Conservation (phyloP, 805 yeast species). For the Kodamaea fukazawae region DNA sequence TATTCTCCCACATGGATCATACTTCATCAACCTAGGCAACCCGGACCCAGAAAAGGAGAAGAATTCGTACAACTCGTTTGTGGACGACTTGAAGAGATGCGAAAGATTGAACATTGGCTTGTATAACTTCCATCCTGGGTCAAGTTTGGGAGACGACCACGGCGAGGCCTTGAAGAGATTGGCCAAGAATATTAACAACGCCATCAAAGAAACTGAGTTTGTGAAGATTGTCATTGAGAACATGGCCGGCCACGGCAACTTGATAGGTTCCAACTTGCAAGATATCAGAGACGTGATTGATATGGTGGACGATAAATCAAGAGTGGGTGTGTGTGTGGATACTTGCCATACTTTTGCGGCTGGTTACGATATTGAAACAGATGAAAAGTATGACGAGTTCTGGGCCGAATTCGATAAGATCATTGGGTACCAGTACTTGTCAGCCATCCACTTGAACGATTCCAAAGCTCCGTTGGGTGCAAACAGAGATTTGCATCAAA, state of each 20-base stretch:
- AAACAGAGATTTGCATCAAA: constrained; percentile 87
- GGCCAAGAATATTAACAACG: constrained; percentile 78
- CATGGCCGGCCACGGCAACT: constrained; percentile 96
- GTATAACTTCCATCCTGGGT: constrained; percentile 93
- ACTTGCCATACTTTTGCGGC: constrained; percentile 97
- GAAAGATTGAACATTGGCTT: constrained; percentile 80
- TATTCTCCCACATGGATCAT: constrained; percentile 91
- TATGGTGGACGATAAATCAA: constrained; percentile 68
- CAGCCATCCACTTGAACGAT: constrained; percentile 87
- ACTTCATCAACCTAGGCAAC: constrained; percentile 87
- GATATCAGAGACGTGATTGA: constrained; percentile 76
- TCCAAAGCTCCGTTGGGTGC: constrained; percentile 92
- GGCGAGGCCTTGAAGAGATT: constrained; percentile 59
- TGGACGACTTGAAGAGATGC: constrained; percentile 86
- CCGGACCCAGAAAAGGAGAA: constrained; percentile 79
- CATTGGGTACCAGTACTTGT: constrained; percentile 71
- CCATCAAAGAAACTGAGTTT: constrained; percentile 66
- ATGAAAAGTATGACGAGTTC: constrained; percentile 56
- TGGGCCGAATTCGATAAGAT: constrained; percentile 73
- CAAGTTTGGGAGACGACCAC: constrained; percentile 70
- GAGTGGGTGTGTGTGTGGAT: constrained; percentile 96
- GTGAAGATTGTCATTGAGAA: constrained; percentile 91
- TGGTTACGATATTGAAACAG: constrained; percentile 80
- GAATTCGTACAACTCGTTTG: constrained; percentile 70
- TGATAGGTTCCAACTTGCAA: constrained; percentile 77